These are phyloP conservation scores for Coleophoma crateriformis DNA, from an alignment of 2,329 filamentous ascomycete species.

Conservation along the genomic window DNA sequence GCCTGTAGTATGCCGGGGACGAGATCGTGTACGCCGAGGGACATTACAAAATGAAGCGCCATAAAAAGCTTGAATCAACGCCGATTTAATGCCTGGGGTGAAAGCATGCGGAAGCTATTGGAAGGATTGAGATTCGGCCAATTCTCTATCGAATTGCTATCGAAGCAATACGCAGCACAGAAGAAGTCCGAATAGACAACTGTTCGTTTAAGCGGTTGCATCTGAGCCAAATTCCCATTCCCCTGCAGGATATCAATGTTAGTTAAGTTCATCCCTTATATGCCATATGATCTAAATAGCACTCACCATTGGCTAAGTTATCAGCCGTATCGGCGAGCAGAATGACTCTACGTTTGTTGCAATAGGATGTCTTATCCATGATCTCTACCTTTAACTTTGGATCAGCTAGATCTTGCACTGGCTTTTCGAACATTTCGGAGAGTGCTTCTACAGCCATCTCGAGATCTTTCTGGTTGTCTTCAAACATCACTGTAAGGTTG, in stretches of 20 bases:
- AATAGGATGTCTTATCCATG: slow-evolving; percentile 97
- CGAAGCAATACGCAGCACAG: neutral
- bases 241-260: slow-evolving; percentile 11
- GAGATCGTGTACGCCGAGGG: too few species aligned
- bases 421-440: slow-evolving; percentile 99
- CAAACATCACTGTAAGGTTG: slow-evolving; percentile 94
- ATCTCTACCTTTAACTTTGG: slow-evolving; percentile 96
- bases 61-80: too few species aligned
- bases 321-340: slow-evolving; percentile 88
- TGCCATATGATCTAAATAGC: slow-evolving; percentile 8
- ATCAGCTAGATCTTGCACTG: slow-evolving; percentile 75
- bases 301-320: slow-evolving; percentile 79
- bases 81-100: too few species aligned
- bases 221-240: slow-evolving; percentile 15
- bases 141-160: too few species aligned
- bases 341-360: slow-evolving; percentile 86
- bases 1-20: too few species aligned
- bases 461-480: slow-evolving; percentile 96
- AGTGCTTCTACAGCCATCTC: slow-evolving; percentile 96
- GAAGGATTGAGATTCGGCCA: too few species aligned
- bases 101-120: too few species aligned
- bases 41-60: too few species aligned
- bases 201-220: neutral
- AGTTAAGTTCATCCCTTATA: slow-evolving; percentile 4
- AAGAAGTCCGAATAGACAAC: neutral